A percentile compares a stretch with the other conserved stretches of the same genome.
These are phyloP conservation scores for Calonectria ilicicola DNA, from an alignment of 2,329 filamentous ascomycete genomes.

Conservation along the genomic window DNA sequence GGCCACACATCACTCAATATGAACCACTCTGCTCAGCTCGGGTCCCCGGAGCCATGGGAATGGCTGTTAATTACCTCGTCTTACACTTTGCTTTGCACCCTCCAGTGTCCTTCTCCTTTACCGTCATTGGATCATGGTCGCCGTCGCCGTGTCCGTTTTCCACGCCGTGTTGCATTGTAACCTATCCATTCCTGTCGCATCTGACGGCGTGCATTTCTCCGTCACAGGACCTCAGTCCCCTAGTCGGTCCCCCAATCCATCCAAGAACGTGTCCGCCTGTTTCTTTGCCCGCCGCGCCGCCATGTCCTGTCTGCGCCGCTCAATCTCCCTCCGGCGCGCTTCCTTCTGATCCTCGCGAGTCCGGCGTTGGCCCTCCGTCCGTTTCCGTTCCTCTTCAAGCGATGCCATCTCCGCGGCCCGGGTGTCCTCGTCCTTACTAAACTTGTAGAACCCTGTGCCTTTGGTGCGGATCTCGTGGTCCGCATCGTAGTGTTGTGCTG, in stretches of 20 bases:
- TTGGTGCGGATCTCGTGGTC: slow-evolving; percentile 85
- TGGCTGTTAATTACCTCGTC: slow-evolving; percentile 27
- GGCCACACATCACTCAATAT: slow-evolving; percentile 4
- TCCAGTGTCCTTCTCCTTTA: slow-evolving; percentile 2
- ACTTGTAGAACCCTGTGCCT: slow-evolving; percentile 92
- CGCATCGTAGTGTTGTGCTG: slow-evolving; percentile 87
- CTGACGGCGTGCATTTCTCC: neutral
- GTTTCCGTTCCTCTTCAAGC: slow-evolving; percentile 73
- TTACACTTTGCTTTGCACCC: slow-evolving; percentile 21
- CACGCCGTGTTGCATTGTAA: slow-evolving; percentile 13
- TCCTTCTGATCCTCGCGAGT: slow-evolving; percentile 68
- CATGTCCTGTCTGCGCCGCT: slow-evolving; percentile 72
- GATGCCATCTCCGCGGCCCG: slow-evolving; percentile 79
- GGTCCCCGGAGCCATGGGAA: slow-evolving; percentile 15
- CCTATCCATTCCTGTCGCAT: slow-evolving; percentile 10
- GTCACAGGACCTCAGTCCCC: slow-evolving; percentile 17
- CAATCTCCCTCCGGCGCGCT: slow-evolving; percentile 71
- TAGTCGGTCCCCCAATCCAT: slow-evolving; percentile 57
- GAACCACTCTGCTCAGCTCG: slow-evolving; percentile 6
- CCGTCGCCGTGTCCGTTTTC: slow-evolving; percentile 7
- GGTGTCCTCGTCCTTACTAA: slow-evolving; percentile 79
- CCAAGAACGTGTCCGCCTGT: slow-evolving; percentile 79
- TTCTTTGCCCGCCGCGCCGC: slow-evolving; percentile 72
- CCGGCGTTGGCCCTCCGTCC: slow-evolving; percentile 74
- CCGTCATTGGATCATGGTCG: slow-evolving; percentile 15